Evolutionary conservation across 31 red algal genomes (phyloP).

Genomic region (Odonthalia washingtoniensis): DNA sequence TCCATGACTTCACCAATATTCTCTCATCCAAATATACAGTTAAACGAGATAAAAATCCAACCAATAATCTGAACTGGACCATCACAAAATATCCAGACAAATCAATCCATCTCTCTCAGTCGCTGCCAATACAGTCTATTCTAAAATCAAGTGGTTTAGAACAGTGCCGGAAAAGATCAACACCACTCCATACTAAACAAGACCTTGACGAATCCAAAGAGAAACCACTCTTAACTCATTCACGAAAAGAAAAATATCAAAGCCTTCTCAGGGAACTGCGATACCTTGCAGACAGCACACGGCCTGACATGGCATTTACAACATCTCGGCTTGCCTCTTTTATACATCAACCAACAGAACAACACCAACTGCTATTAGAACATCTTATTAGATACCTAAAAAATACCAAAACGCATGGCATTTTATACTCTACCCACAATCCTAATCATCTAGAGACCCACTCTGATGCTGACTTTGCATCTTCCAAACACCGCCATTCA

Average conservation of each 20-base stretch:
- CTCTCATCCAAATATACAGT: constrained; percentile 19
- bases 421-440: background rate
- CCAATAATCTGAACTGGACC: constrained; percentile 23
- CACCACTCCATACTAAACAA: background rate
- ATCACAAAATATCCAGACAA: background rate
- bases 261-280: constrained; percentile 29
- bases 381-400: constrained; percentile 7
- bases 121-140: background rate
- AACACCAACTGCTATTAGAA: constrained; percentile 9
- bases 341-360: background rate
- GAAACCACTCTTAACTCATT: background rate
- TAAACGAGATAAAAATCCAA: constrained; percentile 5
- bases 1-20: constrained; percentile 7
- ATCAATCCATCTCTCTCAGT: constrained; percentile 19
- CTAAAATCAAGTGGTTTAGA: background rate
- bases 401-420: background rate
- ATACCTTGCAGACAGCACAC: constrained; percentile 53
- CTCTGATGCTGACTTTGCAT: constrained; percentile 27
- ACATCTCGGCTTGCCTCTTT: background rate
- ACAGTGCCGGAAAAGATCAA: background rate
- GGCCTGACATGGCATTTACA: constrained; percentile 17
- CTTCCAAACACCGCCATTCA: background rate
- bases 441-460: background rate
- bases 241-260: background rate
- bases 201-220: background rate